These are phyloP conservation scores for Astrothelium subdiscretum DNA, from an alignment of 495 filamentous ascomycete genomes.

Conservation along the genomic window DNA sequence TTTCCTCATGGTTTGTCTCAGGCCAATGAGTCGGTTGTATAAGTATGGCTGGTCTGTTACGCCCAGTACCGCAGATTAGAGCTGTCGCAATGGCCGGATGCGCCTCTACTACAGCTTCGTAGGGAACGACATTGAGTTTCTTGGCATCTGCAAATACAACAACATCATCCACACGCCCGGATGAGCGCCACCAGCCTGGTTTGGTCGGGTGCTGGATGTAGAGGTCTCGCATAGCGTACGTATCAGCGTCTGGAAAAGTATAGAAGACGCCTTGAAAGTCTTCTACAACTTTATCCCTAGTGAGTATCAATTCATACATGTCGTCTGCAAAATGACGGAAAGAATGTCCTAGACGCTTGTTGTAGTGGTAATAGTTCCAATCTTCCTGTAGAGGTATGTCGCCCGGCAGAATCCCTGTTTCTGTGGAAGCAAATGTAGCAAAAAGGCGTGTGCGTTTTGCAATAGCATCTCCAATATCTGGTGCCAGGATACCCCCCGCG, in stretches of 20 bases:
- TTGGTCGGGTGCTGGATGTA: conserved; percentile 41
- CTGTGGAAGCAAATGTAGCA: not conserved
- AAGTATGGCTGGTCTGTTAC: conserved; percentile 42
- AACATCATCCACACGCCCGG: conserved; percentile 46
- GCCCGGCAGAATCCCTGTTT: not conserved
- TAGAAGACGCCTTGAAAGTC: conserved; percentile 31
- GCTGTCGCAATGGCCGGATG: conserved; percentile 38
- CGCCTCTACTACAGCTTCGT: conserved; percentile 36
- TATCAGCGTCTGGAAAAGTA: conserved; percentile 39
- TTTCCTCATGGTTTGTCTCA: not conserved
- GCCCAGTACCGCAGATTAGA: conserved; percentile 38
- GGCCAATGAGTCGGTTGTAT: conserved; percentile 34
- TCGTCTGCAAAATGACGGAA: not conserved
- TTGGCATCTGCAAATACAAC: conserved; percentile 55
- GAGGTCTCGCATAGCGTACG: conserved; percentile 47
- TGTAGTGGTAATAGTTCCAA: not conserved
- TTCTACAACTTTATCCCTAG: not conserved
- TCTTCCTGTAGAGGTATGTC: not conserved
- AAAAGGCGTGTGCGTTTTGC: not conserved
- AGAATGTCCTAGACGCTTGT: not conserved
- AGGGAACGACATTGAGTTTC: conserved; percentile 47
- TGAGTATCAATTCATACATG: not conserved
- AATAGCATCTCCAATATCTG: not conserved
- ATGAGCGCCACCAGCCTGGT: conserved; percentile 39
- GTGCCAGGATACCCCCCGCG: not conserved